A percentile compares a stretch with the other conserved stretches of the same genome.
Conservation (phyloP, 805 yeast species). For the Pichia gijzeniarum region DNA sequence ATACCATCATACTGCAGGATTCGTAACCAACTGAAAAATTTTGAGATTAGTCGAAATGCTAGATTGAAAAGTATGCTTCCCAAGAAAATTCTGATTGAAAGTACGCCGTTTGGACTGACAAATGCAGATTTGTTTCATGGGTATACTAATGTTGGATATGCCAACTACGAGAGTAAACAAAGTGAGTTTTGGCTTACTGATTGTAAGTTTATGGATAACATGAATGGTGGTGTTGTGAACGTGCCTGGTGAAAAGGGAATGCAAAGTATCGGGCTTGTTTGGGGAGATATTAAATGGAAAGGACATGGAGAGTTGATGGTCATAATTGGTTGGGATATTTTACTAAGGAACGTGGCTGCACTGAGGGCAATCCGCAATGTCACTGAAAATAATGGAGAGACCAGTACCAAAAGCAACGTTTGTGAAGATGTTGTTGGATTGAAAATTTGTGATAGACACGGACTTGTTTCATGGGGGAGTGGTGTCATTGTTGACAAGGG, state of each 20-base stretch:
- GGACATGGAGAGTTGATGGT: constrained; percentile 41
- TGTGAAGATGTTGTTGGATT: constrained; percentile 14
- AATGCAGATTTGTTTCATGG: constrained; percentile 20
- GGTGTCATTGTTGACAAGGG: constrained; percentile 30
- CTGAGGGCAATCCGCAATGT: not conserved
- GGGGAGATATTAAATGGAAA: constrained; percentile 34
- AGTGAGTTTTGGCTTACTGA: constrained; percentile 29
- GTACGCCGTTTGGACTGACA: constrained; percentile 22
- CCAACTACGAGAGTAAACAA: constrained; percentile 24
- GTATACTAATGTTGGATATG: constrained; percentile 15
- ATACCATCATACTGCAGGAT: constrained; percentile 21
- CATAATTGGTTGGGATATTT: constrained; percentile 18
- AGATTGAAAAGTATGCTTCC: not conserved
- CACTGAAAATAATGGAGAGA: not conserved
- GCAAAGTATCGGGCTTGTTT: constrained; percentile 31
- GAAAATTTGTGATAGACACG: constrained; percentile 7
- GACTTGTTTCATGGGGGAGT: constrained; percentile 36
- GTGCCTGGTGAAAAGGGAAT: too few species aligned
- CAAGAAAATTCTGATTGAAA: constrained; percentile 13
- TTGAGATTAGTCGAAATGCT: constrained; percentile 6
- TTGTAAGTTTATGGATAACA: constrained; percentile 38
- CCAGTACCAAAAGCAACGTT: not conserved
- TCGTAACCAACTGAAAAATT: constrained; percentile 33
- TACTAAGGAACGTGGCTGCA: constrained; percentile 1
- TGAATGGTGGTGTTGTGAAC: constrained; percentile 35